Evolutionary conservation across 1,139 yeast genomes (phyloP), one percentile per base, ranked within the genome.

Genomic region (Scheffersomyces insectosa): DNA sequence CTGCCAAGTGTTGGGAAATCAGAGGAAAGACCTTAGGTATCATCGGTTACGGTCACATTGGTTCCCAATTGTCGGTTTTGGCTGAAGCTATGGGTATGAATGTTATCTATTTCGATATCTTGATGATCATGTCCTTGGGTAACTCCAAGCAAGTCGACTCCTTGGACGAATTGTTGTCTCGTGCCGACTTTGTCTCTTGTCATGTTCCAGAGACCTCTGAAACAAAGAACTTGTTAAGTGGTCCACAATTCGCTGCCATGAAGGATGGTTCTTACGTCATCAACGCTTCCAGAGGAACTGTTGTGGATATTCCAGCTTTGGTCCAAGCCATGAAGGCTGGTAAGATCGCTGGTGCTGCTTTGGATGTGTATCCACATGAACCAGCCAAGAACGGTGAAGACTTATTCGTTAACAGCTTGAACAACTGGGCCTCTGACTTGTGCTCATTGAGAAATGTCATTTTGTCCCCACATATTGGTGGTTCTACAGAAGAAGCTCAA

Each of bases 31-130:
- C 99, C 42, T 79, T 93, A 56, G 99, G 99, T 52, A 93, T 93
- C 60, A 79, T 93, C 30, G 99, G 99, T 53, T 93, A 95, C 62
- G 99, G 99, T 56, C 99, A 93, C 67, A 95, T 93, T 70, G 99
- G 99, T 59, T 77, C 98, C 37, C 99, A 93, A 72, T 83, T 93
- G 64, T 88, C 97, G 6, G 99, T 93, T 16, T 77, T 93, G 56
- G 98, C 99, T 38, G 99, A 93, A 77, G 83, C 97, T 37, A 85
- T 93, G 85, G 99, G 99, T 72, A 87, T 93, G 97, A 88, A 87
- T 56, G 98, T 93, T 45, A 75, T 93, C 51, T 93, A 93, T 73
- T 90, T 90, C 66, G 99, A 93, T 68, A 86, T 88, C 37, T 67
- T 81, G 45, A 90, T 91, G 81, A 89, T 93, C 66, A 93, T 93